Evolutionary conservation across 2,329 filamentous ascomycete genomes (phyloP).

Genomic region (Fusarium sp.): DNA sequence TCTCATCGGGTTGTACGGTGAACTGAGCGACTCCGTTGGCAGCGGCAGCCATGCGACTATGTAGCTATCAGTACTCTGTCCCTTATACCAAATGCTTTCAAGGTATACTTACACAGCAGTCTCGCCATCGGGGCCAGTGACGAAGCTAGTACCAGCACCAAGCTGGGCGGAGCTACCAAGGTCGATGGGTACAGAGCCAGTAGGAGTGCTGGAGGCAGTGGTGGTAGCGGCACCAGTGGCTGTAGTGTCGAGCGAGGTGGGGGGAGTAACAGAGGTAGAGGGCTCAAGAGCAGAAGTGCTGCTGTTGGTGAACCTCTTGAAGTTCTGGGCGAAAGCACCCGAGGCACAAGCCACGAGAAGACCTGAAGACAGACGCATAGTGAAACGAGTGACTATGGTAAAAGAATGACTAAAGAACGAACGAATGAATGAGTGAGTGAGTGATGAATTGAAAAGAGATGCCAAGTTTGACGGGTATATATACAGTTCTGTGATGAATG

Average conservation of each 20-base stretch:
- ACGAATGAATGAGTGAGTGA: neutral
- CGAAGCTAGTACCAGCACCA: neutral
- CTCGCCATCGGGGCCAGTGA: neutral
- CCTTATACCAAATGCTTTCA: accelerated
- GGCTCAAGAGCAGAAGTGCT: neutral
- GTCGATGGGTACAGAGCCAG: neutral
- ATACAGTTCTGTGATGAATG: neutral
- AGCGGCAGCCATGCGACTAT: neutral
- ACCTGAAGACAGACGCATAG: conserved; percentile 22
- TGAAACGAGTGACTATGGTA: conserved; percentile 5
- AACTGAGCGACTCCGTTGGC: neutral
- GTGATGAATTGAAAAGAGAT: neutral
- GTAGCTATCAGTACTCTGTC: neutral
- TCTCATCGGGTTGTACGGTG: neutral
- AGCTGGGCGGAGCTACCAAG: neutral
- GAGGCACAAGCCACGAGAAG: conserved; percentile 16
- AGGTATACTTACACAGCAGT: neutral
- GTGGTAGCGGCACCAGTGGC: neutral
- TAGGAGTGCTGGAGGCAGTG: neutral
- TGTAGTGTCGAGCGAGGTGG: neutral
- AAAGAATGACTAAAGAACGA: conserved; percentile 13
- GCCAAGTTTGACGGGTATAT: neutral
- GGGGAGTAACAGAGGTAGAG: neutral
- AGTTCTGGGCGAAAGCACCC: neutral
- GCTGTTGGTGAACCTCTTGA: conserved; percentile 28